Percentiles rank a stretch among this genome's conserved stretches.
Evolutionary conservation across 257 asterid species (phyloP).

Genomic region (Thymus mandschuricus): DNA sequence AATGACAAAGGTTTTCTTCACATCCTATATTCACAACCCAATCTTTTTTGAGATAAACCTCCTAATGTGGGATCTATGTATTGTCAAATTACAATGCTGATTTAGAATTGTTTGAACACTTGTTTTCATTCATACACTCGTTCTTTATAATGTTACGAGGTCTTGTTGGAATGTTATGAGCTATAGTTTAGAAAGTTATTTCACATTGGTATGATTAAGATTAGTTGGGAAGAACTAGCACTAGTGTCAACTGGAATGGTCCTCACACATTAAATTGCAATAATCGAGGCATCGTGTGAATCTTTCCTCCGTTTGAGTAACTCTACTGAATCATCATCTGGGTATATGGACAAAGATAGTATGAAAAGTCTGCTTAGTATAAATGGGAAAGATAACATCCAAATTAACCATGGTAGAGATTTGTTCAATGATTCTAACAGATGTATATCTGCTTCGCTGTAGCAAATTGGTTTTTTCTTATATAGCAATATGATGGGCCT

Average conservation of each 20-base stretch:
- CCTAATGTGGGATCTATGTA: background rate
- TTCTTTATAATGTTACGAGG: background rate
- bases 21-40: constrained; percentile 17
- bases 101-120: constrained; percentile 14
- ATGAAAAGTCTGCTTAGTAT: background rate
- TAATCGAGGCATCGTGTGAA: background rate
- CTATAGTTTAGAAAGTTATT: background rate
- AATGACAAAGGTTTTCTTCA: constrained; percentile 64
- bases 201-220: background rate
- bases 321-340: background rate
- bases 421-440: constrained; percentile 18
- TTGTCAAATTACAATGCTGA: constrained; percentile 4
- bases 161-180: background rate
- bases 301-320: background rate
- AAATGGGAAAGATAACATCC: background rate
- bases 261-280: background rate
- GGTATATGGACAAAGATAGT: background rate
- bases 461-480: constrained; percentile 5
- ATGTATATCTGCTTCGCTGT: constrained; percentile 11
- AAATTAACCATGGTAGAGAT: constrained; percentile 17
- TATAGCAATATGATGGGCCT: constrained; percentile 13
- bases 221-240: constrained; percentile 7
- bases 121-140: background rate
- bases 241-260: constrained; percentile 3
- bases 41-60: constrained; percentile 3